Evolutionary conservation across 345 rosid species (phyloP), one percentile per base, ranked within the genome.

Genomic region (Capsella bursapastoris): DNA sequence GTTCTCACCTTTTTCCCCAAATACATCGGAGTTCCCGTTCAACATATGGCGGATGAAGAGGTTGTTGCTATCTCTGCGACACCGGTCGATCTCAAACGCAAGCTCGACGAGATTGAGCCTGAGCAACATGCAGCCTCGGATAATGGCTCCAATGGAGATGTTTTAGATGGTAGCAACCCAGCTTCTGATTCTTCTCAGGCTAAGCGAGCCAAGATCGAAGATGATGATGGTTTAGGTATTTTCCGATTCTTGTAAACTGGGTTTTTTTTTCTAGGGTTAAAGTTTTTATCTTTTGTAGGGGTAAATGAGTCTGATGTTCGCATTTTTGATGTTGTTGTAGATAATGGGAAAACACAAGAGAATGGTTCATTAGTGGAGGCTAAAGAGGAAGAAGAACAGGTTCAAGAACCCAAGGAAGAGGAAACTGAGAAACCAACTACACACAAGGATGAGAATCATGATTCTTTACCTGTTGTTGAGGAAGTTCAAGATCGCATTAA

Each of bases 61-160:
- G 82, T 83, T 18, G 83, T 72, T n/a, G 72, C 80, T 28, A 38
- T 69, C 53, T 68, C 82, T n/a, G 32, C 66, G 13, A 80, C 79
- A 1, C 80, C 80, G 0, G 18, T 77, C 60, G 94, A 92, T 82
- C 87, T 80, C 79, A 92, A 92, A 78, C 84, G 97, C 73, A 92
- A 92, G 85, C 87, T 87, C 41, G 87, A 84, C 7, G 90, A 80
- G 7, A 18, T 86, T 43, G 87, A 87, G 68, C 52, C 78, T 25
- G 86, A 69, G 45, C 63, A 11, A 32, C 64, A 27, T 43, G 47
- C 40, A 4, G 10, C 5, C 11, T 51, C 66, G 7, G 41, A 11
- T 25, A 56, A 68, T 8, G 11, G 72, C 3, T 49, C 68, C 10
- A 60, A 71, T 4, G 75, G 55, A 13, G 78, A 25, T 22, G 49